Evolutionary conservation across 345 rosid species (phyloP).

Genomic region (Nephelium lappaceum): DNA sequence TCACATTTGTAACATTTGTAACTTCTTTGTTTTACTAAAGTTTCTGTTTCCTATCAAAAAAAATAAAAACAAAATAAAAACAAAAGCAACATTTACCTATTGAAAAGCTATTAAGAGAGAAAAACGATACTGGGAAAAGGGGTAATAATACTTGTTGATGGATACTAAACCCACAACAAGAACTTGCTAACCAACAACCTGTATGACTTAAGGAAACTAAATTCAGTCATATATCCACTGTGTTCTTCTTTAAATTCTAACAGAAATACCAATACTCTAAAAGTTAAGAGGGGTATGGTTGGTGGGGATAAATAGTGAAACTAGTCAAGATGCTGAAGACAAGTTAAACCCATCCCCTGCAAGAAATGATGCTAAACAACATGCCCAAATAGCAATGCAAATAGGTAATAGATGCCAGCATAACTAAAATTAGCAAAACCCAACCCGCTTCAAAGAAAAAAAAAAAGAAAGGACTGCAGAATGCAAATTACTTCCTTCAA

Average conservation of each 20-base stretch:
- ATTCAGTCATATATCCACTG: background rate
- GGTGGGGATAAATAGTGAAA: background rate
- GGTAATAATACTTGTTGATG: background rate
- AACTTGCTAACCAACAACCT: background rate
- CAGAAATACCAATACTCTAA: background rate
- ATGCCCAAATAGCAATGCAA: background rate
- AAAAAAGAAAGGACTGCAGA: background rate
- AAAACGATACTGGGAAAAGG: background rate
- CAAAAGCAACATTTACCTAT: background rate
- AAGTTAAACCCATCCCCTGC: background rate
- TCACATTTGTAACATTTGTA: too few species aligned
- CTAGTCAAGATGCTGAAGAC: background rate
- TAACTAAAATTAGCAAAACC: background rate
- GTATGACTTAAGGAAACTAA: background rate
- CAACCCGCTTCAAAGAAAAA: background rate
- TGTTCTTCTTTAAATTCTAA: background rate
- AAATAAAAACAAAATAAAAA: too few species aligned
- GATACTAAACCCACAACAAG: background rate
- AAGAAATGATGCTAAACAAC: background rate
- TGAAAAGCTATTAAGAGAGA: background rate
- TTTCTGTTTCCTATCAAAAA: too few species aligned
- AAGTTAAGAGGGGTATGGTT: background rate
- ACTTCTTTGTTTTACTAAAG: too few species aligned
- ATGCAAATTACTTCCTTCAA: background rate
- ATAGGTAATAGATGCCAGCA: background rate